These are phyloP conservation scores for Aureobasidium sp. DNA, from an alignment of 2,329 filamentous ascomycete species.

Conservation along the genomic window DNA sequence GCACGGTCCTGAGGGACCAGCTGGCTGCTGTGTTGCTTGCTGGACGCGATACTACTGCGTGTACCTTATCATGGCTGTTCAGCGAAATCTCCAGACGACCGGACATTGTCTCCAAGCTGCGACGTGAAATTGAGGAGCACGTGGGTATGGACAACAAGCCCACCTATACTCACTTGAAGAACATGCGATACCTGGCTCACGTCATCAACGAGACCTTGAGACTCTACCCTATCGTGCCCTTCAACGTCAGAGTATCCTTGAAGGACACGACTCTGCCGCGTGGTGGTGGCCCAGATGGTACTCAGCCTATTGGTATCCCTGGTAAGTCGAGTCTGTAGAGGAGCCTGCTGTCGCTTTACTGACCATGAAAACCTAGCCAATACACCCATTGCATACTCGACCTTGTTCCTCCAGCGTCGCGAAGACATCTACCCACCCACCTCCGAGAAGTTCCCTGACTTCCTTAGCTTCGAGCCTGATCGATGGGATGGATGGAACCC, in stretches of 20 bases:
- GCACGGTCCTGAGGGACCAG: slow-evolving; percentile 71
- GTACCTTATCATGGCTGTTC: slow-evolving; percentile 70
- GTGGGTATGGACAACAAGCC: slow-evolving; percentile 56
- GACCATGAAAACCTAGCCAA: slow-evolving; percentile 24
- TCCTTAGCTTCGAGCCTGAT: slow-evolving; percentile 41
- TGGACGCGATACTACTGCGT: slow-evolving; percentile 80
- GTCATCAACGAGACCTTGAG: slow-evolving; percentile 40
- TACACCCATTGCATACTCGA: slow-evolving; percentile 42
- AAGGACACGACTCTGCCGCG: slow-evolving; percentile 43
- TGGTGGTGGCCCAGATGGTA: slow-evolving; percentile 42
- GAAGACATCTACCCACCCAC: slow-evolving; percentile 42
- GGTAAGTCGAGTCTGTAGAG: background rate
- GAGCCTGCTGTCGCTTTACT: background rate
- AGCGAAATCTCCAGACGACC: slow-evolving; percentile 75
- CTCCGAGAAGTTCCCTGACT: slow-evolving; percentile 32
- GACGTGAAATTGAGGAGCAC: slow-evolving; percentile 61
- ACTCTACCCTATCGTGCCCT: slow-evolving; percentile 44
- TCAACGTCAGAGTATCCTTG: slow-evolving; percentile 42
- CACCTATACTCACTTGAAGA: slow-evolving; percentile 75
- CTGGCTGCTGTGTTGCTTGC: slow-evolving; percentile 76
- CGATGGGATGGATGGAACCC: slow-evolving; percentile 46
- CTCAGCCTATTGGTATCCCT: slow-evolving; percentile 37
- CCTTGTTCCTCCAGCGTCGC: slow-evolving; percentile 44
- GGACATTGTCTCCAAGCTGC: slow-evolving; percentile 58
- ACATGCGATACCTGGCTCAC: slow-evolving; percentile 68